Percentiles rank a stretch among this genome's conserved stretches.
Evolutionary conservation across 2,329 filamentous ascomycete species (phyloP).

Genomic region (Trichoderma lentiforme): DNA sequence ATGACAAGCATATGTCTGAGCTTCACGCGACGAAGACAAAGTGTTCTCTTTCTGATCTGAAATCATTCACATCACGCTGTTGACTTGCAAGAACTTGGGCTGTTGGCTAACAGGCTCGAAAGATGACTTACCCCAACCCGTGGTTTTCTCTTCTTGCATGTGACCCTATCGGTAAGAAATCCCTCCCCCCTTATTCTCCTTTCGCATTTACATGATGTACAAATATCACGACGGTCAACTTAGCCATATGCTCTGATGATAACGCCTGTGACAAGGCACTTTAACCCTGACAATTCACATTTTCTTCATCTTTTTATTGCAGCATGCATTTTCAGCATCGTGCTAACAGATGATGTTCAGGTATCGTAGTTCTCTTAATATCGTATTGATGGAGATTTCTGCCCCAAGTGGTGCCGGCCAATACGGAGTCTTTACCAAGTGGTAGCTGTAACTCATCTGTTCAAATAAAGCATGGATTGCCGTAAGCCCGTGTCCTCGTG

Average conservation of each 20-base stretch:
- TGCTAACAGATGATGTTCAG: constrained; percentile 8
- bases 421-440: background rate
- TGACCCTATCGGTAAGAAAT: constrained; percentile 29
- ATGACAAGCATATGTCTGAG: constrained; percentile 99
- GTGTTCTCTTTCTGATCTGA: constrained; percentile 34
- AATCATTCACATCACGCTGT: constrained; percentile 20
- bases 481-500: background rate
- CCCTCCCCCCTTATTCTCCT: background rate
- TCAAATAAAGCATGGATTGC: background rate
- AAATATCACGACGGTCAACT: constrained; percentile 49
- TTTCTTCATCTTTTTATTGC: background rate
- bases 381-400: background rate
- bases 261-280: constrained; percentile 46
- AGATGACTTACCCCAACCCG: background rate
- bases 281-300: constrained; percentile 21
- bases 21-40: constrained; percentile 47
- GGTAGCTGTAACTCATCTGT: background rate
- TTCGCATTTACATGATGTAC: constrained; percentile 37
- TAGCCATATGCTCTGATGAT: constrained; percentile 48
- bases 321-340: background rate
- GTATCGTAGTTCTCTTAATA: background rate
- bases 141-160: background rate
- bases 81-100: constrained; percentile 17
- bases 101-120: constrained; percentile 25
- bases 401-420: background rate